phyloP scores from a whole-genome alignment of 768 basidiomycete genomes.

The Mycena capillaripes region DNA sequence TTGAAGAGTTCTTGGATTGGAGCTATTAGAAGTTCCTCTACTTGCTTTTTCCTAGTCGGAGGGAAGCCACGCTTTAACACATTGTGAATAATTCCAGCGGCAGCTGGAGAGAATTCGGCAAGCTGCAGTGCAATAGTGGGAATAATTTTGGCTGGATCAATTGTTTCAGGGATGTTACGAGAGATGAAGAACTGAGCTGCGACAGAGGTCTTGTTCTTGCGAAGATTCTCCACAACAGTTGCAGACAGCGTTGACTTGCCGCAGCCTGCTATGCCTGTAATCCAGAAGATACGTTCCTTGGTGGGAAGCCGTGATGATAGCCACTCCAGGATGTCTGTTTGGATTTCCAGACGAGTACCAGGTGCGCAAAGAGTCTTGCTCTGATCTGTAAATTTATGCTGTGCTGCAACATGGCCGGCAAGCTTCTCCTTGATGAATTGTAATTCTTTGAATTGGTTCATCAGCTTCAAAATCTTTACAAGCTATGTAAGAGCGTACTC shows the following conservation, averaged over 20 bases:
- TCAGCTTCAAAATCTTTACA: too few relatives aligned
- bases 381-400: too few relatives aligned
- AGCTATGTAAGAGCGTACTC: too few relatives aligned
- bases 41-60: neutral
- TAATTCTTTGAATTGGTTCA: too few relatives aligned
- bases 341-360: conserved; percentile 10
- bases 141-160: conserved; percentile 4
- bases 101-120: conserved; percentile 14
- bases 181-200: too few relatives aligned
- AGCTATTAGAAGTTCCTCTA: conserved; percentile 14
- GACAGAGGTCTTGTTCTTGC: neutral
- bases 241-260: conserved; percentile 20
- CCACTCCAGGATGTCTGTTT: neutral
- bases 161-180: conserved; percentile 14
- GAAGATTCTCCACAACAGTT: neutral
- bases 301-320: conserved; percentile 7
- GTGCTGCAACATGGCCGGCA: too few relatives aligned
- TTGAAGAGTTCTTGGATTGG: conserved; percentile 8
- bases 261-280: conserved; percentile 16
- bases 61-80: neutral
- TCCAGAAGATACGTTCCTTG: too few relatives aligned
- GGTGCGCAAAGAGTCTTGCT: conserved; percentile 18
- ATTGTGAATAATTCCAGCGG: conserved; percentile 1
- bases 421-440: too few relatives aligned
- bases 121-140: conserved; percentile 20